Conservation (phyloP, 192 early-diverging fungal species). For the Powellomyces hirtus region DNA sequence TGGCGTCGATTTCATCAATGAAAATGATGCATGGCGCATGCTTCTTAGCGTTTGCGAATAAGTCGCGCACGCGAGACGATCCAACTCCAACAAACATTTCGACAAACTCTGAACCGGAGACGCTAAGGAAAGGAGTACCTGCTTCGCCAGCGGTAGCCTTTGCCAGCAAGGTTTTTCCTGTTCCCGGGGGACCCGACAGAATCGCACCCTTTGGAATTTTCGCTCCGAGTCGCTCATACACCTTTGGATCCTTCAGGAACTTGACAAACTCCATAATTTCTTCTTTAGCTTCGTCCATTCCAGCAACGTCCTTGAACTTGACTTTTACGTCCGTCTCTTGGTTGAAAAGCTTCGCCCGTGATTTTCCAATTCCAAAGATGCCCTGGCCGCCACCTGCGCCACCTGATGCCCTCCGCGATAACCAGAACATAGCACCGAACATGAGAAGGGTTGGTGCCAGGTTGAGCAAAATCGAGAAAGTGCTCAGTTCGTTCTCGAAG, state of each 20-base stretch:
- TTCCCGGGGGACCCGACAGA: conserved; percentile 89
- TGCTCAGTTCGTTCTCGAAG: conserved; percentile 79
- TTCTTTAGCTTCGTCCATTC: conserved; percentile 98
- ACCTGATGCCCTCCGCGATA: conserved; percentile 74
- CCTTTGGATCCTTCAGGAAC: conserved; percentile 91
- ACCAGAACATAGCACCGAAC: conserved; percentile 83
- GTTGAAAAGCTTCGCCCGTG: conserved; percentile 94
- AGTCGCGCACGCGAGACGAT: conserved; percentile 85
- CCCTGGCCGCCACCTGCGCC: conserved; percentile 59
- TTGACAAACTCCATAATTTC: conserved; percentile 99
- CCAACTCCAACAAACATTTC: conserved; percentile 99
- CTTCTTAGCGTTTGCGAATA: conserved; percentile 97
- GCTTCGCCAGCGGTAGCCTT: conserved; percentile 99
- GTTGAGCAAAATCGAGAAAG: conserved; percentile 74
- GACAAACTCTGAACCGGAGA: conserved; percentile 99
- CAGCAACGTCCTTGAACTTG: conserved; percentile 99
- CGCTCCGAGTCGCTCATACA: conserved; percentile 91
- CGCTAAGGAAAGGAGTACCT: conserved; percentile 93
- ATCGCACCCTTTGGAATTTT: conserved; percentile 99
- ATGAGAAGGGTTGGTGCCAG: conserved; percentile 90
- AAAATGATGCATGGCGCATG: conserved; percentile 98
- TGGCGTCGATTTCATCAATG: conserved; percentile 99
- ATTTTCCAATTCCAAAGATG: conserved; percentile 96
- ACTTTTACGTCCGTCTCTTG: conserved; percentile 94
- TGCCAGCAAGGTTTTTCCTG: conserved; percentile 97